These are phyloP conservation scores for Pisolithus microcarpus DNA, from an alignment of 768 basidiomycete species.

Conservation along the genomic window DNA sequence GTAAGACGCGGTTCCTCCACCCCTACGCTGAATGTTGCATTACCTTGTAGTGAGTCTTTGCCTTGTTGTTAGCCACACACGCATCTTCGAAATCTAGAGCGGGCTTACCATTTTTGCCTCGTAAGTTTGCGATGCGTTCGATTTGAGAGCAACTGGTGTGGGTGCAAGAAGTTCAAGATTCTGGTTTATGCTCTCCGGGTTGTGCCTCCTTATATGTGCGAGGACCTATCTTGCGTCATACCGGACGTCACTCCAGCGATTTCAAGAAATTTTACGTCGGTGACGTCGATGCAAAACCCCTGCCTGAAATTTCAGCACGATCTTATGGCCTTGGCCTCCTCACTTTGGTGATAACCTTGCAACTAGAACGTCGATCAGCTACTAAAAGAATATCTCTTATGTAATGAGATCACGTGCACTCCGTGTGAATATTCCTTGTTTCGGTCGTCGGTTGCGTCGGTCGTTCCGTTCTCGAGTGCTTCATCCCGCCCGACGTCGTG, in stretches of 20 bases:
- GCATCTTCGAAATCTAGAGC: neutral
- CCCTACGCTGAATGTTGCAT: neutral
- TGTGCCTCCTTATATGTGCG: slow-evolving; percentile 9
- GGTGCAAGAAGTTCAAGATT: neutral
- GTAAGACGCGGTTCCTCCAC: neutral
- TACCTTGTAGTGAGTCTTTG: slow-evolving; percentile 19
- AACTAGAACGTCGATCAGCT: no score
- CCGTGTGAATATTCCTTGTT: no score
- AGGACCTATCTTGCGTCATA: slow-evolving; percentile 6
- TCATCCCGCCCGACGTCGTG: neutral
- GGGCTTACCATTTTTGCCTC: neutral
- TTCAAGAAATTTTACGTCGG: neutral
- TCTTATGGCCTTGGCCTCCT: no score
- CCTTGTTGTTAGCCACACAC: neutral
- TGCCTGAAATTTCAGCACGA: no score
- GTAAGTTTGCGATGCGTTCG: no score
- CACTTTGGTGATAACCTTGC: no score
- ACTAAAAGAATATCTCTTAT: no score
- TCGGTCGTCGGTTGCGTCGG: neutral
- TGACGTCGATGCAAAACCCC: slow-evolving; percentile 9
- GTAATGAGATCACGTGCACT: no score
- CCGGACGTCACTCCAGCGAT: slow-evolving; percentile 9
- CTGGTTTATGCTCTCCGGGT: neutral
- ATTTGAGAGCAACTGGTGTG: neutral
- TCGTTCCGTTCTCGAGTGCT: neutral